phyloP scores from a whole-genome alignment of 305 asterid species.

The Stenogyne calaminthoides region DNA sequence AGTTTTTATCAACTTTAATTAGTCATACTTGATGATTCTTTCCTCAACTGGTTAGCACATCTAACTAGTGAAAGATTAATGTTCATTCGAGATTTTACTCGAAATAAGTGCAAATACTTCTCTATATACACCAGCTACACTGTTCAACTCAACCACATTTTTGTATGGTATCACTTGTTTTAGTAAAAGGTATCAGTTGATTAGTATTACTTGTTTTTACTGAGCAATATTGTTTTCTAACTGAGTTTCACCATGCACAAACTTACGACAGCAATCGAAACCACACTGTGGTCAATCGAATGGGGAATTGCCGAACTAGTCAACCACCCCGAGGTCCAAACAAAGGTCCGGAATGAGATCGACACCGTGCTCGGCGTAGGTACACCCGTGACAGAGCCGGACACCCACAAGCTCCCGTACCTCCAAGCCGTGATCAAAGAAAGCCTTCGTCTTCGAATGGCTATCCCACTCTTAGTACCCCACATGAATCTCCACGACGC shows the following conservation, averaged over 20 bases:
- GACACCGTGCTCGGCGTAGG: constrained; percentile 60
- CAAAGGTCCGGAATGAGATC: constrained; percentile 59
- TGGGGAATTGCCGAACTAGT: constrained; percentile 79
- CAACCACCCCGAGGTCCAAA: constrained; percentile 65
- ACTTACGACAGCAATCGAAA: constrained; percentile 58
- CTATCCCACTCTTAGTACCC: constrained; percentile 78
- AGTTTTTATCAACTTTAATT: too few relatives aligned
- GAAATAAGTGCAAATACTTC: too few relatives aligned
- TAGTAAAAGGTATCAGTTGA: too few relatives aligned
- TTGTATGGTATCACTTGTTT: too few relatives aligned
- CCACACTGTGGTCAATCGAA: constrained; percentile 74
- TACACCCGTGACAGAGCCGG: constrained; percentile 66
- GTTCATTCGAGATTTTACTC: not conserved
- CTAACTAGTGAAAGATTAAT: not conserved
- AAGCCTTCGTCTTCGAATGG: constrained; percentile 65
- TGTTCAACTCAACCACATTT: too few relatives aligned
- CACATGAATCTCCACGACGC: constrained; percentile 86
- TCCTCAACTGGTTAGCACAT: not conserved
- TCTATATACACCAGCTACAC: too few relatives aligned
- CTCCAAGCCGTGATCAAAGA: constrained; percentile 80
- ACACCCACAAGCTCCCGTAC: constrained; percentile 62
- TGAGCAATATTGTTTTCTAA: not conserved
- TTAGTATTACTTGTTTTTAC: too few relatives aligned
- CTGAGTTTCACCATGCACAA: not conserved
- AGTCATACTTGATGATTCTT: not conserved